Evolutionary conservation across 768 basidiomycete species (phyloP).

Genomic region (Chalciporus chontae): DNA sequence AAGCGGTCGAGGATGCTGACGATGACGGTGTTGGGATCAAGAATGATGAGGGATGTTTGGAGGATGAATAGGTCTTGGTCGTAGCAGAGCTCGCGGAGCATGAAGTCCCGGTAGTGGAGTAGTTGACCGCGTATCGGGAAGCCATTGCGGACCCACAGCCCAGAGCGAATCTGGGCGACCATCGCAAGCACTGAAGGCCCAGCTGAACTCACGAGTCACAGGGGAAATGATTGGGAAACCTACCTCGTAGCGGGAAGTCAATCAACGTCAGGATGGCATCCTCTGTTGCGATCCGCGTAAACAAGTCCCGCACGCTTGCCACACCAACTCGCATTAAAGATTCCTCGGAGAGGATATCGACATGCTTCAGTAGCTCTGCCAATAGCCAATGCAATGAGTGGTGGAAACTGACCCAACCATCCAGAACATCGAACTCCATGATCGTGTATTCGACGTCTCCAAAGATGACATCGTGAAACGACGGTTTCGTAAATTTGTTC

Average conservation of each 20-base stretch:
- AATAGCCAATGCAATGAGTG: slow-evolving; percentile 90
- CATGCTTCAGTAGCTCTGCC: slow-evolving; percentile 84
- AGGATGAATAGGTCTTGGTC: slow-evolving; percentile 93
- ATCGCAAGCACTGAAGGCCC: slow-evolving; percentile 67
- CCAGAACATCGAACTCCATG: slow-evolving; percentile 73
- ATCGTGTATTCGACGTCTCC: slow-evolving; percentile 56
- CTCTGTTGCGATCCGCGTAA: slow-evolving; percentile 60
- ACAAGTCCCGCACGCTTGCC: slow-evolving; percentile 54
- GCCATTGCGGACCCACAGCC: slow-evolving; percentile 97
- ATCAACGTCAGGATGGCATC: slow-evolving; percentile 70
- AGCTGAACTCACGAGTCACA: neutral
- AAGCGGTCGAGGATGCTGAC: slow-evolving; percentile 90
- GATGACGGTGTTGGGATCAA: slow-evolving; percentile 76
- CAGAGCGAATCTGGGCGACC: slow-evolving; percentile 92
- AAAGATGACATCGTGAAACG: slow-evolving; percentile 66
- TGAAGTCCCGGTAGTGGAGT: slow-evolving; percentile 93
- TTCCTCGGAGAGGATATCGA: slow-evolving; percentile 60
- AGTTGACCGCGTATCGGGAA: slow-evolving; percentile 93
- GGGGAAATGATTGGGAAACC: slow-evolving; percentile 20
- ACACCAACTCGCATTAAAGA: slow-evolving; percentile 50
- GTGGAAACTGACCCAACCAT: slow-evolving; percentile 88
- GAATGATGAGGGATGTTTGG: slow-evolving; percentile 76
- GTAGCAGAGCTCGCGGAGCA: slow-evolving; percentile 92
- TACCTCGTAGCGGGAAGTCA: slow-evolving; percentile 88
- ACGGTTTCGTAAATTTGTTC: slow-evolving; percentile 57